phyloP scores from a whole-genome alignment of 352 stramenopile species.

The Pythium myriotylum region DNA sequence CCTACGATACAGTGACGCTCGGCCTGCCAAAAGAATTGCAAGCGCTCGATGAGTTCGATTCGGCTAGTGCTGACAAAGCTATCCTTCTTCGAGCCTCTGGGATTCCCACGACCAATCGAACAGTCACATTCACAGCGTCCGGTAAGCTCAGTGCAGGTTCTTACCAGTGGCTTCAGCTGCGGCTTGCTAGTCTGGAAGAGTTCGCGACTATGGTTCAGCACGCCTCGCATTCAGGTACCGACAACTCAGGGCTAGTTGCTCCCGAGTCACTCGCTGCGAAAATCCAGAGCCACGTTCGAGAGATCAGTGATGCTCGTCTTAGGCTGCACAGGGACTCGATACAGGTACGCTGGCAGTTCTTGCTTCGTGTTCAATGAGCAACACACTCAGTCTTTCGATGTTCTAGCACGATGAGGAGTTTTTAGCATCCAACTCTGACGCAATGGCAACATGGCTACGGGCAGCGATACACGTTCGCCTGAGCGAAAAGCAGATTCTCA shows the following conservation, averaged over 20 bases:
- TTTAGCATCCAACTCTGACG: slow-evolving; percentile 37
- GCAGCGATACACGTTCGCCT: slow-evolving; percentile 72
- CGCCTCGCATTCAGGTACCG: slow-evolving; percentile 11
- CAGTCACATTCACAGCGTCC: slow-evolving; percentile 33
- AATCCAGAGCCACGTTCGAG: slow-evolving; percentile 17
- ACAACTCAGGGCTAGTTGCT: slow-evolving; percentile 11
- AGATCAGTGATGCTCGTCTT: slow-evolving; percentile 10
- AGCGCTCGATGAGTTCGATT: slow-evolving; percentile 35
- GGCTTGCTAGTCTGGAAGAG: slow-evolving; percentile 47
- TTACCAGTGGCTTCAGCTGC: slow-evolving; percentile 58
- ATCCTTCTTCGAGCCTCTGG: slow-evolving; percentile 15
- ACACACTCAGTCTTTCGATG: background rate
- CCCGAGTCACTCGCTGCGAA: slow-evolving; percentile 32
- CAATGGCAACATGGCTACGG: slow-evolving; percentile 66
- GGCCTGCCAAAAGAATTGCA: slow-evolving; percentile 43
- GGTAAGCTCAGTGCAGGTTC: slow-evolving; percentile 40
- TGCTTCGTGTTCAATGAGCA: background rate
- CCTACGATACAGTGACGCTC: slow-evolving; percentile 46
- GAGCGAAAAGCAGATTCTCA: slow-evolving; percentile 55
- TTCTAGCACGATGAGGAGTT: slow-evolving; percentile 59
- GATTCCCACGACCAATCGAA: background rate
- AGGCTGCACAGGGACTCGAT: slow-evolving; percentile 28
- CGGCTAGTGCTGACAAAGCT: slow-evolving; percentile 28
- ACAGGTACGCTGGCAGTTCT: slow-evolving; percentile 22
- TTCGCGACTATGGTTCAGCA: slow-evolving; percentile 47